phyloP scores from a whole-genome alignment of 2,329 filamentous ascomycete species.

The Boeremia exigua region DNA sequence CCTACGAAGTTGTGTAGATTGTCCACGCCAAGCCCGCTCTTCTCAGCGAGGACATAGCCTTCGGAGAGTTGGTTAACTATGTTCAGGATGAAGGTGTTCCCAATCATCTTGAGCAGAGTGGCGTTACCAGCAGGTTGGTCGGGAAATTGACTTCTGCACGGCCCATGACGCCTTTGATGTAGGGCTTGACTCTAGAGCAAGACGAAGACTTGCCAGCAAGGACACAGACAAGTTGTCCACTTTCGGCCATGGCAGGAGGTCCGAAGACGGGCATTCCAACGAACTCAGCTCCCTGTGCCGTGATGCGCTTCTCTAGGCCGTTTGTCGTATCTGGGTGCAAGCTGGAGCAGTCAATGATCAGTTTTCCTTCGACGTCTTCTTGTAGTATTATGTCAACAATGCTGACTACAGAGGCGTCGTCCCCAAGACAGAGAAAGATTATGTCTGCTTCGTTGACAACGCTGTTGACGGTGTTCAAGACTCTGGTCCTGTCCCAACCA shows the following conservation, averaged over 20 bases:
- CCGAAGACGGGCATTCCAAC: constrained; percentile 79
- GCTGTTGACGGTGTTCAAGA: constrained; percentile 68
- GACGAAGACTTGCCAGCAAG: constrained; percentile 68
- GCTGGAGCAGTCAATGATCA: constrained; percentile 87
- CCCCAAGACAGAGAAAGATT: constrained; percentile 81
- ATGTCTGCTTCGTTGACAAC: constrained; percentile 74
- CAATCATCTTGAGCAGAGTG: constrained; percentile 77
- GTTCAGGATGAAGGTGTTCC: constrained; percentile 85
- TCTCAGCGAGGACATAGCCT: constrained; percentile 79
- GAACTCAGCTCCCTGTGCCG: constrained; percentile 70
- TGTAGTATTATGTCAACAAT: constrained; percentile 66
- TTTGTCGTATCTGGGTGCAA: constrained; percentile 83
- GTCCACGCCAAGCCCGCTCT: constrained; percentile 74
- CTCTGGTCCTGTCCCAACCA: constrained; percentile 65
- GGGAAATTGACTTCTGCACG: constrained; percentile 74
- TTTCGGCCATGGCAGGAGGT: constrained; percentile 72
- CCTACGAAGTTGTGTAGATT: constrained; percentile 75
- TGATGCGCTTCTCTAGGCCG: constrained; percentile 64
- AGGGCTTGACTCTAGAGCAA: constrained; percentile 71
- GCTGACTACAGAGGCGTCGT: constrained; percentile 74
- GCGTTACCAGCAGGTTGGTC: constrained; percentile 72
- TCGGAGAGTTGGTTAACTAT: constrained; percentile 83
- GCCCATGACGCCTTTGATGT: constrained; percentile 74
- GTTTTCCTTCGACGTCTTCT: constrained; percentile 68
- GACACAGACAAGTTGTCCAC: constrained; percentile 74